phyloP scores from a whole-genome alignment of 345 rosid genomes.

The Aethionema arabicum region DNA sequence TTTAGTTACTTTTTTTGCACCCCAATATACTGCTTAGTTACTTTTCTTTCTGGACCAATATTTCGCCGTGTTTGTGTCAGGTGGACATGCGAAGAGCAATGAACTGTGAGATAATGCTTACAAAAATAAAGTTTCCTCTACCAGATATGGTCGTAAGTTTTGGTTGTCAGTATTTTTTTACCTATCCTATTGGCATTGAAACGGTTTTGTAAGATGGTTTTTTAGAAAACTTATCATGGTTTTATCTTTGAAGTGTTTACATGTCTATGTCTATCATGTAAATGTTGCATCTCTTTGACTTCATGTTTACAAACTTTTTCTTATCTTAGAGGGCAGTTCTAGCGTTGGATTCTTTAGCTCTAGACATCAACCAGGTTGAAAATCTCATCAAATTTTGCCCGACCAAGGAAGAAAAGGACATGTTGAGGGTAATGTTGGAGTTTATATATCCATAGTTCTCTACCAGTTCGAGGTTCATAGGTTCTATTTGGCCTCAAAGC shows the following conservation, averaged over 20 bases:
- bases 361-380: slow-evolving; percentile 97
- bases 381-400: slow-evolving; percentile 98
- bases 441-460: slow-evolving; percentile 18
- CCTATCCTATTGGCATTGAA: slow-evolving; percentile 28
- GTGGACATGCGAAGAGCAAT: slow-evolving; percentile 95
- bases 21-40: slow-evolving; percentile 1
- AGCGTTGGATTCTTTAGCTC: slow-evolving; percentile 80
- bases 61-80: slow-evolving; percentile 44
- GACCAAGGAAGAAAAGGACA: slow-evolving; percentile 94
- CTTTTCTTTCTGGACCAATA: neutral
- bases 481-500: slow-evolving; percentile 26
- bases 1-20: neutral
- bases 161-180: slow-evolving; percentile 23
- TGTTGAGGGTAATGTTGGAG: slow-evolving; percentile 55
- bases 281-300: slow-evolving; percentile 1
- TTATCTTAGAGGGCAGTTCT: slow-evolving; percentile 72
- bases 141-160: slow-evolving; percentile 92
- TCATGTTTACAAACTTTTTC: slow-evolving; percentile 17
- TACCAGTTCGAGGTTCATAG: slow-evolving; percentile 8
- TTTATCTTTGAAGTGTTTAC: slow-evolving; percentile 1
- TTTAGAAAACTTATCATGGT: slow-evolving; percentile 8
- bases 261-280: slow-evolving; percentile 5
- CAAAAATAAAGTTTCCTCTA: slow-evolving; percentile 89
- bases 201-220: neutral
- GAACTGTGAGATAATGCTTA: slow-evolving; percentile 98